Conservation (phyloP, 2,329 filamentous ascomycete species). For the Dactylellina drechsleri region DNA sequence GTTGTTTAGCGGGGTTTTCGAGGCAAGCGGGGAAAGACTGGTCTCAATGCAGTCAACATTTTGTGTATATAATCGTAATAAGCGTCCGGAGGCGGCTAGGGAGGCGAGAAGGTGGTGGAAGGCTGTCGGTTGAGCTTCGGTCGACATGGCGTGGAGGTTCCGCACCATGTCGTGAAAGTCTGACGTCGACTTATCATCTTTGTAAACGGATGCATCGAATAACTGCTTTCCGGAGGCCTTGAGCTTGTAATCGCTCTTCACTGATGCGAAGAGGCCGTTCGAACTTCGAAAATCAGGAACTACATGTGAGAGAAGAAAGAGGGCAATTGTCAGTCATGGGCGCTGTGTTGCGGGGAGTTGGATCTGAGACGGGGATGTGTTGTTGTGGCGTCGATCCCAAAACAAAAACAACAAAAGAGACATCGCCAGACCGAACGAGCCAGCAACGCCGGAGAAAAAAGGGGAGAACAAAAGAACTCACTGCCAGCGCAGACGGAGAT, state of each 20-base stretch:
- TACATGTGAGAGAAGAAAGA: conserved; percentile 60
- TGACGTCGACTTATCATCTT: conserved; percentile 84
- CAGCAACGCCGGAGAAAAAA: conserved; percentile 23
- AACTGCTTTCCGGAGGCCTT: conserved; percentile 94
- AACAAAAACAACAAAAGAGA: conserved; percentile 46
- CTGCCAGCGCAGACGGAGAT: conserved; percentile 96
- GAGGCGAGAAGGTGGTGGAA: conserved; percentile 96
- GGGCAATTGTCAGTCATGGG: conserved; percentile 13
- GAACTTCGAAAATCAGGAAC: conserved; percentile 96
- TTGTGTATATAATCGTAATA: conserved; percentile 92
- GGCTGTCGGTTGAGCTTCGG: conserved; percentile 79
- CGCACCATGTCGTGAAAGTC: conserved; percentile 97
- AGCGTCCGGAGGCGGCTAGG: conserved; percentile 82
- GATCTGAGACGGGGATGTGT: conserved; percentile 21
- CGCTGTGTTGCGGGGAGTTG: conserved; percentile 42
- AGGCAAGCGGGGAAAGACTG: conserved; percentile 79
- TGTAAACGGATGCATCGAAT: conserved; percentile 97
- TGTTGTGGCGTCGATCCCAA: conserved; percentile 36
- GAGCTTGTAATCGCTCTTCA: conserved; percentile 86
- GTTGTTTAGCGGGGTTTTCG: conserved; percentile 79
- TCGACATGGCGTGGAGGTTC: conserved; percentile 81
- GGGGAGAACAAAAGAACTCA: conserved; percentile 64
- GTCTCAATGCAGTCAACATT: conserved; percentile 98
- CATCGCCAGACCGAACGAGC: conserved; percentile 19
- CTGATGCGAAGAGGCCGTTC: conserved; percentile 84